phyloP scores from a whole-genome alignment of 805 yeast species.

The Brettanomyces sp. region DNA sequence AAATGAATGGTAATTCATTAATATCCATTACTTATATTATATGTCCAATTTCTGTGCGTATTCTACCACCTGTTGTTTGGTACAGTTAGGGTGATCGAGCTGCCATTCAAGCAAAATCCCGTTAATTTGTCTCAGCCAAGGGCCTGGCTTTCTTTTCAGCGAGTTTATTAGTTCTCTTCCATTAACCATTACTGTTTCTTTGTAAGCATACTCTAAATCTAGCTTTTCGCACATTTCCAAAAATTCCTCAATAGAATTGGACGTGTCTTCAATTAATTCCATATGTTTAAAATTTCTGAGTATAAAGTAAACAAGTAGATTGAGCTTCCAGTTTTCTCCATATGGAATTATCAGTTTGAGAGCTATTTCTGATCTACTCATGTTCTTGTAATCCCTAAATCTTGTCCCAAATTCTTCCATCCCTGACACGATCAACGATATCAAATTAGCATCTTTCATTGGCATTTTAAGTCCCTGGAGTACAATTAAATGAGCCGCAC shows the following conservation, averaged over 20 bases:
- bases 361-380: slow-evolving; percentile 53
- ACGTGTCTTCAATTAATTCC: slow-evolving; percentile 10
- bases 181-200: slow-evolving; percentile 57
- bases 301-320: slow-evolving; percentile 16
- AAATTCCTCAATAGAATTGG: slow-evolving; percentile 26
- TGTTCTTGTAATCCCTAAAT: slow-evolving; percentile 20
- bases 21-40: not conserved
- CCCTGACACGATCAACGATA: slow-evolving; percentile 34
- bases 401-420: slow-evolving; percentile 17
- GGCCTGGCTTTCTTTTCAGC: slow-evolving; percentile 64
- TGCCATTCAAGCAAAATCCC: slow-evolving; percentile 64
- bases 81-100: slow-evolving; percentile 55
- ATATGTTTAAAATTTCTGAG: slow-evolving; percentile 10
- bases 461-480: slow-evolving; percentile 67
- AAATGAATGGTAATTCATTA: not conserved
- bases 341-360: slow-evolving; percentile 40
- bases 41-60: slow-evolving; percentile 19
- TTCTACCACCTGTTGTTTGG: slow-evolving; percentile 45
- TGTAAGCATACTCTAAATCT: slow-evolving; percentile 34
- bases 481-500: slow-evolving; percentile 16
- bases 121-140: slow-evolving; percentile 64
- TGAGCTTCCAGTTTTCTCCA: slow-evolving; percentile 42
- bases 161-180: slow-evolving; percentile 57
- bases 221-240: slow-evolving; percentile 23
- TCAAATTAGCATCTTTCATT: slow-evolving; percentile 41